A percentile compares a stretch with the other conserved stretches of the same genome.
Evolutionary conservation across 2,329 filamentous ascomycete species (phyloP).

Genomic region (Paracamarosporium sp.): DNA sequence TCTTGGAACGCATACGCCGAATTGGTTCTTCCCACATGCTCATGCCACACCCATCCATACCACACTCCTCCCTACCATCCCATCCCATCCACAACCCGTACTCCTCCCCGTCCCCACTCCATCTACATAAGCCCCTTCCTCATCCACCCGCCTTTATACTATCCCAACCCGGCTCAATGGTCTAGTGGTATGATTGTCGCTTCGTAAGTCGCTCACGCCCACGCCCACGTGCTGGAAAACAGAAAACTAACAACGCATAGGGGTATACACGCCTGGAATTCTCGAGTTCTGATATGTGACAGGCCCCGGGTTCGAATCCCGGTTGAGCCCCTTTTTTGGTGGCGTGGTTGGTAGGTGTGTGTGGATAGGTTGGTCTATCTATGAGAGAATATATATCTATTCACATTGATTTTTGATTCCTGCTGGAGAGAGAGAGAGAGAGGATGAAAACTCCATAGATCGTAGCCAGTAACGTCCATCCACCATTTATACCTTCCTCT

Average conservation of each 20-base stretch:
- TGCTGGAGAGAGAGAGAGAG: no score
- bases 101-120: neutral
- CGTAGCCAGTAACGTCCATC: no score
- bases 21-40: no score
- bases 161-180: neutral
- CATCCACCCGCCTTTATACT: neutral
- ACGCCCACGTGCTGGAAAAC: neutral
- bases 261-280: conserved; percentile 12
- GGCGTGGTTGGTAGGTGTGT: neutral
- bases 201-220: neutral
- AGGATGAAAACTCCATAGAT: no score
- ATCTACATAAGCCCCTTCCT: neutral
- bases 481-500: no score
- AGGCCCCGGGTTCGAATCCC: conserved; percentile 36
- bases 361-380: no score
- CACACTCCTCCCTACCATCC: no score
- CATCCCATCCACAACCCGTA: no score
- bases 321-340: conserved; percentile 13
- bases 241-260: neutral
- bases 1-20: no score
- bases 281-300: conserved; percentile 22
- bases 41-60: neutral
- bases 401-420: no score
- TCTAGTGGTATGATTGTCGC: conserved; percentile 11
- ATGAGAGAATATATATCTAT: no score